Evolutionary conservation across 768 basidiomycete genomes (phyloP).

Genomic region (Chalciporus piperatus): DNA sequence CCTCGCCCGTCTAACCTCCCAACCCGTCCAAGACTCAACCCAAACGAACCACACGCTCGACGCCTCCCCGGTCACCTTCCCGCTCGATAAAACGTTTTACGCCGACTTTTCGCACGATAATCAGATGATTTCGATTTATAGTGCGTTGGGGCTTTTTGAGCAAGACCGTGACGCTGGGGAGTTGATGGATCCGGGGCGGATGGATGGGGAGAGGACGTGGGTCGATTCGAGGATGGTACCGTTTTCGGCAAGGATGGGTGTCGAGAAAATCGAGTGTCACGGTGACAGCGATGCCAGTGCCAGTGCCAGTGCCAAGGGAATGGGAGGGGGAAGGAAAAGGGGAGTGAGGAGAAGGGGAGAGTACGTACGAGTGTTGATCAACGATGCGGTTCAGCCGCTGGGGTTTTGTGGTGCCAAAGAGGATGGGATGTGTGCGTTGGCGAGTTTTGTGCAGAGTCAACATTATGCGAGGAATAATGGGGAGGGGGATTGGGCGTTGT

Average conservation of each 20-base stretch:
- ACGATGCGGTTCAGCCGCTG: slow-evolving; percentile 63
- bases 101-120: slow-evolving; percentile 87
- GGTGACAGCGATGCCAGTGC: slow-evolving; percentile 26
- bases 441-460: slow-evolving; percentile 67
- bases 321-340: no score
- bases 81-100: slow-evolving; percentile 61
- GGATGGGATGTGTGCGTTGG: slow-evolving; percentile 60
- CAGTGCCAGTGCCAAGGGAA: no score
- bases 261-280: slow-evolving; percentile 65
- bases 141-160: slow-evolving; percentile 52
- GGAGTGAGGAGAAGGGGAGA: no score
- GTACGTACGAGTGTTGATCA: slow-evolving; percentile 70
- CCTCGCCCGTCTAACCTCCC: slow-evolving; percentile 66
- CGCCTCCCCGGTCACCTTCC: slow-evolving; percentile 62
- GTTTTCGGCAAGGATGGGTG: slow-evolving; percentile 68
- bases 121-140: slow-evolving; percentile 71
- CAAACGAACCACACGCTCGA: slow-evolving; percentile 78
- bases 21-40: slow-evolving; percentile 62
- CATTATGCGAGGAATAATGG: slow-evolving; percentile 62
- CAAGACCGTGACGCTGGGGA: no score
- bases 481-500: slow-evolving; percentile 65
- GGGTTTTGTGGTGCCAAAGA: slow-evolving; percentile 51
- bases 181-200: slow-evolving; percentile 10
- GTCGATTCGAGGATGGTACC: slow-evolving; percentile 57
- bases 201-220: slow-evolving; percentile 43